Evolutionary conservation across 306 rosid genomes (phyloP).

Genomic region (Quercus parvula): DNA sequence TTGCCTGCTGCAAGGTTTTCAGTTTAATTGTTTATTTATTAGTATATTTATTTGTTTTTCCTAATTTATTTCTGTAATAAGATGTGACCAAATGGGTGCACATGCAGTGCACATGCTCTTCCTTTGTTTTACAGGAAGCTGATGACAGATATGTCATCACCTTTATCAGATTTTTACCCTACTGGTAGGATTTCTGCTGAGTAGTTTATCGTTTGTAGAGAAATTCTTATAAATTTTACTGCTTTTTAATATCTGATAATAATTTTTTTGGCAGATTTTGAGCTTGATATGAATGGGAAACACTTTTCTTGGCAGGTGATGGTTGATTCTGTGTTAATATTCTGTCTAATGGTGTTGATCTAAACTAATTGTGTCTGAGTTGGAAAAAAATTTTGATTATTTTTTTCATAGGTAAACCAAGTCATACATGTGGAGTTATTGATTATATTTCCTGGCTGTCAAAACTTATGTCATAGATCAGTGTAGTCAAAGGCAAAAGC

Average conservation of each 20-base stretch:
- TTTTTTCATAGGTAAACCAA: not conserved
- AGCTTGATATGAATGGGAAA: conserved; percentile 30
- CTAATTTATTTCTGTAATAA: not conserved
- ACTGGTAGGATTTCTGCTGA: conserved; percentile 4
- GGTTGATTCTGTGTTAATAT: not conserved
- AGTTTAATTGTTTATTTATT: not conserved
- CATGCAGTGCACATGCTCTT: conserved; percentile 30
- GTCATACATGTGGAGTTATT: not conserved
- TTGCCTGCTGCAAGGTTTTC: conserved; percentile 32
- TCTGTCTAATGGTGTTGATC: not conserved
- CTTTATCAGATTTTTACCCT: conserved; percentile 23
- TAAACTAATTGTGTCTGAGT: not conserved
- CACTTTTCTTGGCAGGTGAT: conserved; percentile 27
- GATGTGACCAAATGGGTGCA: conserved; percentile 1
- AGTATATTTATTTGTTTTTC: not conserved
- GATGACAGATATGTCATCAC: conserved; percentile 25
- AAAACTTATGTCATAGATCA: not conserved
- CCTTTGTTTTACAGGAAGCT: conserved; percentile 24
- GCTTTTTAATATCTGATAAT: not conserved
- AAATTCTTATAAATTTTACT: not conserved
- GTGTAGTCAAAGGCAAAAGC: too few species aligned
- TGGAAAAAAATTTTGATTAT: not conserved
- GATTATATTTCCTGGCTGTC: not conserved
- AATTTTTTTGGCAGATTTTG: conserved; percentile 17
- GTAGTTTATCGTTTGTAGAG: not conserved